A percentile compares a stretch with the other conserved stretches of the same genome.
Conservation (phyloP, 2,329 filamentous ascomycete genomes). For the Karstenula rhodostoma region DNA sequence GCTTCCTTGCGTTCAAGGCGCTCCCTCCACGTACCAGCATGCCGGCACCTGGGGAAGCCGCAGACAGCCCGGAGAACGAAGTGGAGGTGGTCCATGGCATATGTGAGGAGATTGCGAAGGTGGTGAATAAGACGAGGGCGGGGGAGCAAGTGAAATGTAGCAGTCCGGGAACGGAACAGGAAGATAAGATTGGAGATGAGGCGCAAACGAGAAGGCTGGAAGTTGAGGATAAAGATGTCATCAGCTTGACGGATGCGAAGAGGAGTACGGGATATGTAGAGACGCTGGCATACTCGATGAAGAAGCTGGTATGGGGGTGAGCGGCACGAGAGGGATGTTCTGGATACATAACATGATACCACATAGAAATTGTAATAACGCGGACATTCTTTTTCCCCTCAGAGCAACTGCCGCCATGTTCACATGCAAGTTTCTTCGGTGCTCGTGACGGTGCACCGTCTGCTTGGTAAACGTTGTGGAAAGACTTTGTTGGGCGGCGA, state of each 20-base stretch:
- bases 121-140: slow-evolving; percentile 63
- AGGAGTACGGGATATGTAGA: slow-evolving; percentile 87
- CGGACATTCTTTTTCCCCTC: background rate
- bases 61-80: slow-evolving; percentile 53
- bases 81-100: slow-evolving; percentile 68
- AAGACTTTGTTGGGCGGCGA: background rate
- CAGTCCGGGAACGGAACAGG: slow-evolving; percentile 50
- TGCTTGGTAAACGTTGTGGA: background rate
- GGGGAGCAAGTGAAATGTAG: slow-evolving; percentile 37
- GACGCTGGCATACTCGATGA: slow-evolving; percentile 86
- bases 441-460: background rate
- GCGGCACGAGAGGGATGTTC: background rate
- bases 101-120: slow-evolving; percentile 77
- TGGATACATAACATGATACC: slow-evolving; percentile 1
- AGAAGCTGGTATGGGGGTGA: slow-evolving; percentile 87
- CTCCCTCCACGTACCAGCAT: slow-evolving; percentile 59
- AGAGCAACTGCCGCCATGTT: background rate
- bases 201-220: slow-evolving; percentile 37
- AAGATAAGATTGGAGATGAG: slow-evolving; percentile 47
- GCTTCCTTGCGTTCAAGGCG: slow-evolving; percentile 65
- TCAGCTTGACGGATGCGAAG: slow-evolving; percentile 84
- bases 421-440: background rate
- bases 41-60: slow-evolving; percentile 23
- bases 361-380: background rate
- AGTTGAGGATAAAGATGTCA: slow-evolving; percentile 73